Evolutionary conservation across 345 rosid genomes (phyloP), one percentile per base, ranked within the genome.

Genomic region (Salix koriyanagi): DNA sequence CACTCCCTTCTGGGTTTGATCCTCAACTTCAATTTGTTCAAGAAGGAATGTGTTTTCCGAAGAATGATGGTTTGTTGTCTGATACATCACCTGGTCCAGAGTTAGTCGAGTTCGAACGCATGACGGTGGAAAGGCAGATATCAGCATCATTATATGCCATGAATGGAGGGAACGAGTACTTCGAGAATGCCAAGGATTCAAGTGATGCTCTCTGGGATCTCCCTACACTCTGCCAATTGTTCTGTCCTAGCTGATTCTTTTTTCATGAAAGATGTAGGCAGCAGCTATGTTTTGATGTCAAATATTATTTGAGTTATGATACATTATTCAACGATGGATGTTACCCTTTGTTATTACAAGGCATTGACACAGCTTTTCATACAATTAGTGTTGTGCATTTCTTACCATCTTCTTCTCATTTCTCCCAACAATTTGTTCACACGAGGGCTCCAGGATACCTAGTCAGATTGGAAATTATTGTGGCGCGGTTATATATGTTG

Each of bases 191-290:
- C 9, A 84, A 80, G 68, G 88, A 82, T 58, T 83, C 87, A 15
- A 77, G 74, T 12, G 92, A 85, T n/a, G 84, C 87, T 69, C 60
- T 87, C 58, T 90, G 94, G 94, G 96, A 91, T 86, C 77, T 91
- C 69, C 86, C 92, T 7, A 41, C 91, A 18, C 83, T 88, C 73
- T 83, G 80, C 68, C 96, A 87, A 25, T 79, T 83, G 67, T 89
- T 82, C 76, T 73, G 78, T 77, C 50, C 32, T 32, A 68, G 71
- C 19, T 71, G 23, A 68, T 15, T 34, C 50, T 15, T 26, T 23
- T 9, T n/a, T n/a, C 7, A 6, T n/a, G 44, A 34, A 9, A 30
- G 21, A 19, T 19, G n/a, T n/a, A 11, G 44, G 12, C n/a, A 16
- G 23, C 26, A 16, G 6, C 50, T 23, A 13, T 12, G 25, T 23